These are phyloP conservation scores for Podaxis carcinomalis DNA, from an alignment of 768 basidiomycete genomes.

Conservation along the genomic window DNA sequence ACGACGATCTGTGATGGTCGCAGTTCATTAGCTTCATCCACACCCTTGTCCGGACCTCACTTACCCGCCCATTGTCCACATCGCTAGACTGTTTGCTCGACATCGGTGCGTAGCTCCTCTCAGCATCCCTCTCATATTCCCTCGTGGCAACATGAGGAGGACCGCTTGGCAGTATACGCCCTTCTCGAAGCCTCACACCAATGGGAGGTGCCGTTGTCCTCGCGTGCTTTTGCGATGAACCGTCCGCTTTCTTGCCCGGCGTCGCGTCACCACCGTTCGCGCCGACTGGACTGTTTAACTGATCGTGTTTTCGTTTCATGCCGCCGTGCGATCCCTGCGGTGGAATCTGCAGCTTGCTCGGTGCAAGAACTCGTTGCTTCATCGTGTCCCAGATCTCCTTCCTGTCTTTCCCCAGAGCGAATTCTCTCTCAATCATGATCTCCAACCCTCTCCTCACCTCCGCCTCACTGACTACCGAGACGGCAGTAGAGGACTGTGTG, in stretches of 20 bases:
- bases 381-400: conserved; percentile 8
- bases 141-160: background rate
- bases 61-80: background rate
- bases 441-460: conserved; percentile 9
- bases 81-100: background rate
- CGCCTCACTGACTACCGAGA: conserved; percentile 8
- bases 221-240: background rate
- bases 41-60: background rate
- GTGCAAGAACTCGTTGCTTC: background rate
- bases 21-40: background rate
- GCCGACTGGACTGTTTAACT: background rate
- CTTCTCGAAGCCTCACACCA: conserved; percentile 4
- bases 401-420: conserved; percentile 6
- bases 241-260: background rate
- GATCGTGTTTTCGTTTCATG: conserved; percentile 6
- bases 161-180: background rate
- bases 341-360: conserved; percentile 1
- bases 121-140: background rate
- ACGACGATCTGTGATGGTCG: background rate
- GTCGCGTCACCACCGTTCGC: background rate
- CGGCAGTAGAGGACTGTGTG: conserved; percentile 8
- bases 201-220: background rate
- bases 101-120: background rate
- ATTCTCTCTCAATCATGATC: conserved; percentile 7
- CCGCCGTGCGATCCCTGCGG: background rate